Evolutionary conservation across 2,329 filamentous ascomycete genomes (phyloP).

Genomic region (Fusarium nelsonii): DNA sequence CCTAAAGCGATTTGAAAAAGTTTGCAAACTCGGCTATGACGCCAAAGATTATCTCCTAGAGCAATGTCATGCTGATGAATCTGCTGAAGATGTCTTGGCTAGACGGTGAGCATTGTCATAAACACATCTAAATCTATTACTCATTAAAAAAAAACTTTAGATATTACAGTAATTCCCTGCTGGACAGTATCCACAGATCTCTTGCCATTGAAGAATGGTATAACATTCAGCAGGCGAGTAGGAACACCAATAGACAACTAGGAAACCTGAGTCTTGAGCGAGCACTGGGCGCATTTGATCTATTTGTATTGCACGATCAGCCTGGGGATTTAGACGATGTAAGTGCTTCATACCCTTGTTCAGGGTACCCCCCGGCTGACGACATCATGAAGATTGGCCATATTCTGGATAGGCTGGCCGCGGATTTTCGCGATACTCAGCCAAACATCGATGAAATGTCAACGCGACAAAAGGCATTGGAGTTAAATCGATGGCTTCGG

Average conservation of each 20-base stretch:
- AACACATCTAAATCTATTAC: slow-evolving; percentile 8
- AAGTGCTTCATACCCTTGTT: slow-evolving; percentile 44
- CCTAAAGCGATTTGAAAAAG: slow-evolving; percentile 75
- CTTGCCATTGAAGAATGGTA: slow-evolving; percentile 84
- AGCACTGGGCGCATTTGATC: slow-evolving; percentile 84
- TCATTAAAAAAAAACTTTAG: slow-evolving; percentile 54
- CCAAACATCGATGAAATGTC: slow-evolving; percentile 67
- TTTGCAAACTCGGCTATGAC: slow-evolving; percentile 83
- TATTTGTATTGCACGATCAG: slow-evolving; percentile 84
- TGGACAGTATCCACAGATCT: slow-evolving; percentile 84
- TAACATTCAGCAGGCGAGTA: slow-evolving; percentile 51
- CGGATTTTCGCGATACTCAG: slow-evolving; percentile 65
- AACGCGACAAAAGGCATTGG: slow-evolving; percentile 75
- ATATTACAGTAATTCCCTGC: slow-evolving; percentile 79
- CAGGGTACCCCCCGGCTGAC: slow-evolving; percentile 19
- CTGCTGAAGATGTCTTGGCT: slow-evolving; percentile 79
- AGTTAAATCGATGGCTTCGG: slow-evolving; percentile 77
- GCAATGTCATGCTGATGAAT: slow-evolving; percentile 70
- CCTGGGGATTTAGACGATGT: slow-evolving; percentile 81
- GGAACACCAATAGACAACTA: slow-evolving; percentile 51
- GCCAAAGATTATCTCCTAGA: slow-evolving; percentile 85
- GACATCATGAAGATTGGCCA: slow-evolving; percentile 63
- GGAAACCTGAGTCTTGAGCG: slow-evolving; percentile 70
- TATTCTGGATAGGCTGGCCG: slow-evolving; percentile 74
- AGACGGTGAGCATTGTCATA: slow-evolving; percentile 67